Conservation (phyloP, 805 yeast species). For the Schwanniomyces vanrijiae region DNA sequence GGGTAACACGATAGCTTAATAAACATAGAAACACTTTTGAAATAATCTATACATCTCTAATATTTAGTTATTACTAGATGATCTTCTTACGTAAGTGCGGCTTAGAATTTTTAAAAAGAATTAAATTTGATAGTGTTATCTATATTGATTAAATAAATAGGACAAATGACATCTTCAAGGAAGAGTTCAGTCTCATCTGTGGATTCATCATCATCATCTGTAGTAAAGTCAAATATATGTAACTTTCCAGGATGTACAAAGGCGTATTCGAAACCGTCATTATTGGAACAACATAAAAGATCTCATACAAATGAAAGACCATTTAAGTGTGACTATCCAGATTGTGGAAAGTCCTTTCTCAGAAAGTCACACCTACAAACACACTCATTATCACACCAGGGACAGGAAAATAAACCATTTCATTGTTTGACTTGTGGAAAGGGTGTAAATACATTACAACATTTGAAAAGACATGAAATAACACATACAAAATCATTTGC, state of each 20-base stretch:
- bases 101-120: neutral
- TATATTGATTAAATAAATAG: neutral
- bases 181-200: slow-evolving; percentile 12
- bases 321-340: slow-evolving; percentile 53
- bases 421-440: slow-evolving; percentile 75
- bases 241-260: slow-evolving; percentile 67
- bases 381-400: slow-evolving; percentile 64
- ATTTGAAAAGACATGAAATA: slow-evolving; percentile 75
- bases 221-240: slow-evolving; percentile 67
- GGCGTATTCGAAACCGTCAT: slow-evolving; percentile 76
- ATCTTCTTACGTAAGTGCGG: slow-evolving; percentile 1
- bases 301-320: slow-evolving; percentile 83
- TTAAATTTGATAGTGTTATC: neutral
- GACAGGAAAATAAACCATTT: slow-evolving; percentile 59
- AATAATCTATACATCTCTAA: no score
- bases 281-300: slow-evolving; percentile 77
- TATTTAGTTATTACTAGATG: no score
- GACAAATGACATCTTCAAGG: slow-evolving; percentile 11
- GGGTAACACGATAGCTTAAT: no score
- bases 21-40: no score
- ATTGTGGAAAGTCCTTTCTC: slow-evolving; percentile 65
- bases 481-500: slow-evolving; percentile 69
- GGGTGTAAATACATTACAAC: slow-evolving; percentile 80
- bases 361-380: slow-evolving; percentile 81
- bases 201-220: slow-evolving; percentile 25